phyloP scores from a whole-genome alignment of 495 filamentous ascomycete genomes.

The Neurospora intermedia region DNA sequence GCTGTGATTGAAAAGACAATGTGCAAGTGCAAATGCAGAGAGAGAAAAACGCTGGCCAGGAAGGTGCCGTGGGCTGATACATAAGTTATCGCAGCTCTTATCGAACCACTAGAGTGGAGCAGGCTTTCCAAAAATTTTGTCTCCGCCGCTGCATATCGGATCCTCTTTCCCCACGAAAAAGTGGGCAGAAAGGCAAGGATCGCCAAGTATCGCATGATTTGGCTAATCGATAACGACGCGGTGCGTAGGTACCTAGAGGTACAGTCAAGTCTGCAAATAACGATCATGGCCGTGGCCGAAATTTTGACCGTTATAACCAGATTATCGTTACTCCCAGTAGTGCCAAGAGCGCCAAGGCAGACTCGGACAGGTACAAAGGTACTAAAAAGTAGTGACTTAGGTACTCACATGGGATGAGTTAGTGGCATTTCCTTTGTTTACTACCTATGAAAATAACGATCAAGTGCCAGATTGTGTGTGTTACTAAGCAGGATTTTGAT shows the following conservation, averaged over 20 bases:
- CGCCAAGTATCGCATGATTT: neutral
- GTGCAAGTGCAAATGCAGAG: neutral
- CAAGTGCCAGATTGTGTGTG: too few species aligned
- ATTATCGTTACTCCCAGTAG: too few species aligned
- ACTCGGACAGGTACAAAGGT: too few species aligned
- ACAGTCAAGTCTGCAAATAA: too few species aligned
- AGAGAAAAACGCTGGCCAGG: constrained; percentile 1
- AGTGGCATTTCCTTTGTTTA: too few species aligned
- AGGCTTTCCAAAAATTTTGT: neutral
- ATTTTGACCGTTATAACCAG: too few species aligned
- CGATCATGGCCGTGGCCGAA: too few species aligned
- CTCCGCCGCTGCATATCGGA: neutral
- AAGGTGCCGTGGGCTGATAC: neutral
- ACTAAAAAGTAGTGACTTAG: too few species aligned
- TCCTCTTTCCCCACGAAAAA: neutral
- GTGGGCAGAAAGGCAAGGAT: neutral
- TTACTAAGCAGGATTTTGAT: too few species aligned
- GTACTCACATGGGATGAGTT: too few species aligned
- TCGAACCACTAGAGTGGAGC: neutral
- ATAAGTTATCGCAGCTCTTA: neutral
- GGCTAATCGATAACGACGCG: neutral
- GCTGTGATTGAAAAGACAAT: neutral
- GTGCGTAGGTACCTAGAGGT: neutral
- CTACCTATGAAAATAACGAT: too few species aligned
- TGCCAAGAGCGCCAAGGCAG: too few species aligned